A percentile compares a stretch with the other conserved stretches of the same genome.
phyloP scores from a whole-genome alignment of 1,284 basidiomycete species.

The Ganoderma boninense region DNA sequence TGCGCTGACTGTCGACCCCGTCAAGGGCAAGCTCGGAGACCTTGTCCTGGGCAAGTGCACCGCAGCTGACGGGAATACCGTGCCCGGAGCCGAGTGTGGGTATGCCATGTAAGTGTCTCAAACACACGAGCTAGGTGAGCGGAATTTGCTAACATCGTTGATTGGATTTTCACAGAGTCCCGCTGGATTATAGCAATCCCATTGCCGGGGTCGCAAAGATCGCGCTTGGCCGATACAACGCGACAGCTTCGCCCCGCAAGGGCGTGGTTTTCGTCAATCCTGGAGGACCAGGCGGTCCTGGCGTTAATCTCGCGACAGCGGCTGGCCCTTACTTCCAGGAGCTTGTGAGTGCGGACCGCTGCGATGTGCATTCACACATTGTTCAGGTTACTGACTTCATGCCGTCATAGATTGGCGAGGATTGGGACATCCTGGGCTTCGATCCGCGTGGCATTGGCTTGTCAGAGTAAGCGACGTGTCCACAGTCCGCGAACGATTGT shows the following conservation, averaged over 20 bases:
- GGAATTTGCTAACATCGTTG: neutral
- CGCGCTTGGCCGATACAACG: constrained; percentile 34
- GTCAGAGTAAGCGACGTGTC: constrained; percentile 38
- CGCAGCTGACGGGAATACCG: neutral
- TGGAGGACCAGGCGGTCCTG: constrained; percentile 37
- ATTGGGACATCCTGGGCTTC: constrained; percentile 52
- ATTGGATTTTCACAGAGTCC: constrained; percentile 27
- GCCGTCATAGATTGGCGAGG: constrained; percentile 38
- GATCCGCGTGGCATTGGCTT: constrained; percentile 53
- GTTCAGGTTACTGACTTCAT: neutral
- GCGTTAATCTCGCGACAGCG: constrained; percentile 26
- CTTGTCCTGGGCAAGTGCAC: constrained; percentile 25
- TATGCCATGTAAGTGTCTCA: constrained; percentile 32
- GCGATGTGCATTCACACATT: no score
- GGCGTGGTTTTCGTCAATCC: constrained; percentile 39
- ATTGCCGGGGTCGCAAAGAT: constrained; percentile 36
- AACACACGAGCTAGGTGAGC: neutral
- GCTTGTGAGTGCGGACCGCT: constrained; percentile 18
- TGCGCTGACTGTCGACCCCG: neutral
- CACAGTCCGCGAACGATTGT: no score
- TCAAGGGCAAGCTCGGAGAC: constrained; percentile 12
- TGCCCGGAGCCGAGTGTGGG: constrained; percentile 34
- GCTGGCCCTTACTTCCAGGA: constrained; percentile 25
- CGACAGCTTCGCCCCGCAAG: constrained; percentile 29
- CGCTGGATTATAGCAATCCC: constrained; percentile 36